Evolutionary conservation across 139 green algal species (phyloP), one percentile per base, ranked within the genome.

Genomic region (Diplosphaera chodatii): DNA sequence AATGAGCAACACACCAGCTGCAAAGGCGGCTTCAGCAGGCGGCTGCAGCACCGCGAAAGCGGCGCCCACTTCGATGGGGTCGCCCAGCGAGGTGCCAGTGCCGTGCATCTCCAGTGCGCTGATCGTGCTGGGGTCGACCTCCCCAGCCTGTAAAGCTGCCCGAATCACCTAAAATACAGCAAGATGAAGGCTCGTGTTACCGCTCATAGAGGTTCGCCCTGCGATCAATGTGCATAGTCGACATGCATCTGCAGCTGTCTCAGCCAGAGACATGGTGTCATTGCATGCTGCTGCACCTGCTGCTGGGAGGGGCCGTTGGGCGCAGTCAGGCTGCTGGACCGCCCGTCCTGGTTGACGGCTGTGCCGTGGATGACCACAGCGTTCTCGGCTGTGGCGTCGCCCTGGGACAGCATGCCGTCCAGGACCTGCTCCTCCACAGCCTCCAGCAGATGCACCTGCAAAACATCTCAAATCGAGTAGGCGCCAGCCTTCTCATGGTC

Each of bases 321-420:
- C 25, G 78, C 77, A 0, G 91, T 97, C 21, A 97, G 80, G 59
- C 76, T 82, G 77, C 83, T 93, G 74, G 85, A 93, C 27, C 92
- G 80, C 0, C 92, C 92, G 76, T 97, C 92, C 79, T 97, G 92
- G 77, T 96, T 95, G 23, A 96, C 89, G 0, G 82, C 82, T 18
- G 82, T 86, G 4, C 85, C 90, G 1, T 65, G 21, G 27, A 94
- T 32, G 0, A 89, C 29, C 16, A 84, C 37, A 4, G 64, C 32
- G 1, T 48, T 22, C 30, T 59, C 27, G 27, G 56, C 66, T n/a
- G 4, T 59, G 23, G 23, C 27, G 27, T 27, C 37, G 68, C 21
- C 15, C 3, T 29, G 63, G 3, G 48, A 59, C 48, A 59, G 48
- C 48, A 59, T 21, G 3, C 3, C 30, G 13, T 28, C 16, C n/a